Percentiles rank a stretch among this genome's conserved stretches.
phyloP scores from a whole-genome alignment of 345 rosid species.

The Linum usitatissimum region DNA sequence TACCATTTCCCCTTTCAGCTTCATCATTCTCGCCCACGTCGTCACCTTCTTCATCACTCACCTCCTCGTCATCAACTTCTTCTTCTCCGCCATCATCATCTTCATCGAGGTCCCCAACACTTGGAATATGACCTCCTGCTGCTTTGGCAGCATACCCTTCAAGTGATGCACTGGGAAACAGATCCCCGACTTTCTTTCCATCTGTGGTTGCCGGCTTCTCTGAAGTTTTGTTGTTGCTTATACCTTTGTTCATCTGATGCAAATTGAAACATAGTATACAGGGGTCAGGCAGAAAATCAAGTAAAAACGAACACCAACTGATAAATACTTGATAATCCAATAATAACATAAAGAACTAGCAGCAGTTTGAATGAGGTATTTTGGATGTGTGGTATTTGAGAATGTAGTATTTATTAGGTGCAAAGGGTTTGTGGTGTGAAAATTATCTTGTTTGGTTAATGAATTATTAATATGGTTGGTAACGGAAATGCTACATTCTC shows the following conservation, averaged over 20 bases:
- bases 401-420: too few species aligned
- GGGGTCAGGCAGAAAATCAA: background rate
- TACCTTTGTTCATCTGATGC: conserved; percentile 56
- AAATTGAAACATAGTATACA: background rate
- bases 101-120: background rate
- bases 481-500: too few species aligned
- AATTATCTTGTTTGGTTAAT: too few species aligned
- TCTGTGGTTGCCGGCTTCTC: conserved; percentile 28
- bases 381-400: too few species aligned
- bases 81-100: conserved; percentile 17
- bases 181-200: conserved; percentile 62
- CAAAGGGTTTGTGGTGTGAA: too few species aligned
- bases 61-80: conserved; percentile 16
- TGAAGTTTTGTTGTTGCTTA: conserved; percentile 33
- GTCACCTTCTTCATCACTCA: conserved; percentile 13
- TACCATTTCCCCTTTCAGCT: conserved; percentile 21
- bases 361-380: too few species aligned
- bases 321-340: background rate
- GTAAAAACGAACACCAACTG: background rate
- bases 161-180: conserved; percentile 61
- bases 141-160: conserved; percentile 52
- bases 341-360: too few species aligned
- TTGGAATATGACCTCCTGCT: conserved; percentile 2
- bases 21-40: background rate
- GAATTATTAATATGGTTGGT: too few species aligned